A percentile compares a stretch with the other conserved stretches of the same genome.
phyloP scores from a whole-genome alignment of 2,329 filamentous ascomycete genomes.

The Pseudogymnoascus verrucosus region DNA sequence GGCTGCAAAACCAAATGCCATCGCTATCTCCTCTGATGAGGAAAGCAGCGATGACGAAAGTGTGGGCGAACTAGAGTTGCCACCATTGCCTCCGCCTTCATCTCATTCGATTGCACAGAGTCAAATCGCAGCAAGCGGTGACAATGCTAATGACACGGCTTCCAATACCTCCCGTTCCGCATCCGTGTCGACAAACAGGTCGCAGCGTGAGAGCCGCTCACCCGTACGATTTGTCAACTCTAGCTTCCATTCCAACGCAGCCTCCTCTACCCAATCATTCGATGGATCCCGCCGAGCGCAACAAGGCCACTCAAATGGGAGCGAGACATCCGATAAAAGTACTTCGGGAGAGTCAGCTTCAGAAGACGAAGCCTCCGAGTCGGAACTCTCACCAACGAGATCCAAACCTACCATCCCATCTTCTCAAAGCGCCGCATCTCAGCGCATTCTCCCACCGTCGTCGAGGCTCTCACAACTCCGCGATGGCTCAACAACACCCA shows the following conservation, averaged over 20 bases:
- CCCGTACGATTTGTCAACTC: slow-evolving; percentile 8
- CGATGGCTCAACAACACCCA: neutral
- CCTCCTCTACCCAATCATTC: neutral
- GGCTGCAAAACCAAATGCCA: neutral
- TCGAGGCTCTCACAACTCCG: neutral
- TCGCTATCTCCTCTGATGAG: neutral
- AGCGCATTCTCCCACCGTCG: neutral
- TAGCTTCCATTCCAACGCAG: neutral
- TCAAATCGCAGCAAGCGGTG: neutral
- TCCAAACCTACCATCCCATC: neutral
- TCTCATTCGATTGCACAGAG: neutral
- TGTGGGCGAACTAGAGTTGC: neutral
- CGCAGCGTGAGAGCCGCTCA: slow-evolving; percentile 2
- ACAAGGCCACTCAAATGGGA: neutral
- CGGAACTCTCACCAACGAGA: neutral
- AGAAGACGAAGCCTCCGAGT: neutral
- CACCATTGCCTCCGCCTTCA: neutral
- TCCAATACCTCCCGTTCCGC: neutral
- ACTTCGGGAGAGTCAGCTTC: neutral
- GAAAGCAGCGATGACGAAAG: slow-evolving; percentile 1
- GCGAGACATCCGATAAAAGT: slow-evolving; percentile 7
- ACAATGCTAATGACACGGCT: neutral
- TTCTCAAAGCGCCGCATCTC: neutral
- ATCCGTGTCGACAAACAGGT: neutral
- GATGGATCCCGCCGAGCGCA: neutral